Base-by-base conservation (phyloP, 2,329 filamentous ascomycete species). In the Dichotomopilus funicola region DNA sequence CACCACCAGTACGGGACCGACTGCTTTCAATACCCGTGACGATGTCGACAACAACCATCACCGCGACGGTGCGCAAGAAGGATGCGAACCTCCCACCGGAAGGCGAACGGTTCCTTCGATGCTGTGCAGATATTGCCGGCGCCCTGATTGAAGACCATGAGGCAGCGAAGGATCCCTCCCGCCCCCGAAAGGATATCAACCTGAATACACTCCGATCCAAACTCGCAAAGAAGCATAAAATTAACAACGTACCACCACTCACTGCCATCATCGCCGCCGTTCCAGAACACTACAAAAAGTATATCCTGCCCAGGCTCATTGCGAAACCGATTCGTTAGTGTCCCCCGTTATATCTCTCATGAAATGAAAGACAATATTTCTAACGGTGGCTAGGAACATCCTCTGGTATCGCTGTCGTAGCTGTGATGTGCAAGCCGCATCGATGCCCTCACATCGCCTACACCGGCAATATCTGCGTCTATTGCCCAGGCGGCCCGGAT, bases 221-320 rank as follows among this genome's bases (percentile, higher is more conserved):
- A 68, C 83, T 96, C 59, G 83, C 94, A 46, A 95, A 94, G 75
- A 97, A 96, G 75, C 91, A 97, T 75, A 88, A 85, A 69, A 77
- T 99, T 59, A 87, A 84, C 70, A 90, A 84, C 59, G 89, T 95
- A 64, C 94, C 94, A 36, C 90, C 95, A 33, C 76, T 99, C 61
- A 97, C 92, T 7, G 92, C 94, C 58, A 99, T 99, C 68, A 97
- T 99, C 68, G 90, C 94, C 53, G 94, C 94, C 8, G 92, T 99
- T 38, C 95, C 95, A n/a, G 94, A 99, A 70, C 91, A 97, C 71
- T 96, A 97, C 76, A 99, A 97, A 78, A 99, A 97, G 75, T 97
- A 97, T 67, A 96, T 99, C 59, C 74, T 97, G 59, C 94, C 91
- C 19, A 96, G 96, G 73, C 78, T 99, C 60, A 91, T 99, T 64